Conservation (phyloP, 441 rosid species). For the Daphne laureola region DNA sequence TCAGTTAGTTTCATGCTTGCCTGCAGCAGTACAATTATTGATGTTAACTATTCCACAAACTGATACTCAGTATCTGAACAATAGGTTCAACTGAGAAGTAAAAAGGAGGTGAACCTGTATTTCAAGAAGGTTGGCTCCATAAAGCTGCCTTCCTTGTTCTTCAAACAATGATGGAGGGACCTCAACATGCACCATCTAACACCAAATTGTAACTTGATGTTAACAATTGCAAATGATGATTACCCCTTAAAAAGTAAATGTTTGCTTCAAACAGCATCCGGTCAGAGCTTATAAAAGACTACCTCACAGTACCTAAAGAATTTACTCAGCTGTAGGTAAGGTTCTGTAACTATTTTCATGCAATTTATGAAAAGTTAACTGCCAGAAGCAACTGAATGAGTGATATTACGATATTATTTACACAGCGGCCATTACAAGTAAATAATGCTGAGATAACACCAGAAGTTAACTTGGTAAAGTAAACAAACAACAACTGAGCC, state of each 20-base stretch:
- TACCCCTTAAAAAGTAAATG: background rate
- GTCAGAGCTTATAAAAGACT: too few relatives aligned
- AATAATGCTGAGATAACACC: too few relatives aligned
- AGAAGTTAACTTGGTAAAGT: background rate
- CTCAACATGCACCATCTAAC: slow-evolving; percentile 85
- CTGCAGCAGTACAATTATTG: slow-evolving; percentile 24
- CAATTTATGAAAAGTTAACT: too few relatives aligned
- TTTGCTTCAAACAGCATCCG: too few relatives aligned
- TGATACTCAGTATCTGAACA: background rate
- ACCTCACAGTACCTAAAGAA: too few relatives aligned
- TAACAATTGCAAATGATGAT: background rate
- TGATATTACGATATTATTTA: too few relatives aligned
- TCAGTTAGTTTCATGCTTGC: slow-evolving; percentile 71
- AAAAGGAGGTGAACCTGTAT: slow-evolving; percentile 46
- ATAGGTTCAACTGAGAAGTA: background rate
- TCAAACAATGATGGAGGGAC: slow-evolving; percentile 83
- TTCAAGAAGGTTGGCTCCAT: slow-evolving; percentile 79
- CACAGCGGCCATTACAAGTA: too few relatives aligned
- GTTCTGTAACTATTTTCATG: too few relatives aligned
- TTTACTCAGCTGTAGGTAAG: too few relatives aligned
- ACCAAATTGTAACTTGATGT: background rate
- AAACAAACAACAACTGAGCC: slow-evolving; percentile 1
- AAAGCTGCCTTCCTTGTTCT: slow-evolving; percentile 93
- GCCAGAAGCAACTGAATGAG: too few relatives aligned
- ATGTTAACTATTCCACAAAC: background rate